phyloP scores from a whole-genome alignment of 352 stramenopile genomes.

The Globisporangium irregulare region DNA sequence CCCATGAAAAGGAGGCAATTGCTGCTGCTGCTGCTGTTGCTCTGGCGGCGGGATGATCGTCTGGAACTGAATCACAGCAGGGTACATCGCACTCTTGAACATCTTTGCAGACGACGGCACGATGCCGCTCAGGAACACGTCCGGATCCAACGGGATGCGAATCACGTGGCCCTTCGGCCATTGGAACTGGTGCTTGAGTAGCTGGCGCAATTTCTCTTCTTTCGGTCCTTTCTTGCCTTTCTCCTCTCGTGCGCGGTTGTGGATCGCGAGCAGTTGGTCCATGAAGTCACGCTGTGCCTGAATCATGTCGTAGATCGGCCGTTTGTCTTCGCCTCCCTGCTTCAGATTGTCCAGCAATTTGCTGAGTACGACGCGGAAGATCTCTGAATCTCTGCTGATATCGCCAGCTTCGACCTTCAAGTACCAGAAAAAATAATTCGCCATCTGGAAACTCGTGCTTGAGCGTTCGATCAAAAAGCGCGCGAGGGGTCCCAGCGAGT shows the following conservation, averaged over 20 bases:
- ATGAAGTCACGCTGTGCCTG: conserved; percentile 93
- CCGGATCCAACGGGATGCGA: conserved; percentile 86
- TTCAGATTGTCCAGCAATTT: conserved; percentile 95
- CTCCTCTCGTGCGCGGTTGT: conserved; percentile 90
- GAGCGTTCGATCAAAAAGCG: conserved; percentile 95
- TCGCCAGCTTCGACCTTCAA: conserved; percentile 78
- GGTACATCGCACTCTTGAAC: conserved; percentile 98
- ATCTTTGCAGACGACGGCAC: conserved; percentile 92
- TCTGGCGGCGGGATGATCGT: conserved; percentile 60
- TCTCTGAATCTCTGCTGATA: conserved; percentile 65
- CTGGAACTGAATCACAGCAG: conserved; percentile 95
- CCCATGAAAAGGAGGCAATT: conserved; percentile 8
- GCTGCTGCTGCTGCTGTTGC: conserved; percentile 22
- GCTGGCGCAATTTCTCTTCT: conserved; percentile 90
- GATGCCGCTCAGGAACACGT: conserved; percentile 85
- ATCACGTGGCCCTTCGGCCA: conserved; percentile 79
- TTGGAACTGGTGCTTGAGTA: conserved; percentile 81
- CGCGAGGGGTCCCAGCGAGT: conserved; percentile 77
- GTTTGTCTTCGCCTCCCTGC: conserved; percentile 83
- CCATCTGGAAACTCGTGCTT: conserved; percentile 92
- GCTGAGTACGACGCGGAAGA: conserved; percentile 76
- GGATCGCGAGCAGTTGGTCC: conserved; percentile 90
- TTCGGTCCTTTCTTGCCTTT: conserved; percentile 96
- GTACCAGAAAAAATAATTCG: conserved; percentile 98
- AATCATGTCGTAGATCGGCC: conserved; percentile 89